A percentile compares a stretch with the other conserved stretches of the same genome.
These are phyloP conservation scores for Tylopilus cervinicoccineus DNA, from an alignment of 768 basidiomycete genomes.

Conservation along the genomic window DNA sequence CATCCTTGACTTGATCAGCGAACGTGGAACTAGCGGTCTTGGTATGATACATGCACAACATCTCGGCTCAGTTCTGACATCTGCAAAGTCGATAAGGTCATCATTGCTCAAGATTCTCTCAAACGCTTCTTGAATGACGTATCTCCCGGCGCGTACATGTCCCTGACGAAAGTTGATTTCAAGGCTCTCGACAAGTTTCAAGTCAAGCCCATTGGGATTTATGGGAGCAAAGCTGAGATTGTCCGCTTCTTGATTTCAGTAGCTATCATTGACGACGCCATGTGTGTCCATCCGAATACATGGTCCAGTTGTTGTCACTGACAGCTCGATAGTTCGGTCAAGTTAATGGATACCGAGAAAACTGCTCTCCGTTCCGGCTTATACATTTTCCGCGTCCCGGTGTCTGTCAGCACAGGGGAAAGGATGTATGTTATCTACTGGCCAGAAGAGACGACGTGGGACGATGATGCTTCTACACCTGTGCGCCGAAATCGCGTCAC, in stretches of 20 bases:
- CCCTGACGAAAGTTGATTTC: conserved; percentile 57
- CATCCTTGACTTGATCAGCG: conserved; percentile 50
- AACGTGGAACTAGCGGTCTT: conserved; percentile 47
- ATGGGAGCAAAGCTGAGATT: conserved; percentile 52
- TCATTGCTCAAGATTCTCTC: conserved; percentile 53
- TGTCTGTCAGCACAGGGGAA: conserved; percentile 6
- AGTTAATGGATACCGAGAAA: conserved; percentile 4
- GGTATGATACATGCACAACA: conserved; percentile 33
- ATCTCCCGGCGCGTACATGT: conserved; percentile 48
- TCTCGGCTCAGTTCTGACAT: not conserved
- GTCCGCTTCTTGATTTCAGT: conserved; percentile 41
- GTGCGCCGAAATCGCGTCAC: conserved; percentile 51
- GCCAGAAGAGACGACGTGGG: conserved; percentile 60
- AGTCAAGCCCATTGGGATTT: conserved; percentile 51
- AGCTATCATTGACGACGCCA: conserved; percentile 33
- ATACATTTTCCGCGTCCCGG: conserved; percentile 37
- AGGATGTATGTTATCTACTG: conserved; percentile 53
- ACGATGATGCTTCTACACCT: conserved; percentile 44
- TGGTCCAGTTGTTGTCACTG: not conserved
- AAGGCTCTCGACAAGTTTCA: conserved; percentile 42
- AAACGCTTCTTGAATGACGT: conserved; percentile 44
- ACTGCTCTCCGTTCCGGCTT: conserved; percentile 46
- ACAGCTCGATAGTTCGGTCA: conserved; percentile 10
- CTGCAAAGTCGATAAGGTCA: conserved; percentile 54
- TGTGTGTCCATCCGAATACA: conserved; percentile 33